Evolutionary conservation across 2,329 filamentous ascomycete species (phyloP).

Genomic region (Neurospora sp.): DNA sequence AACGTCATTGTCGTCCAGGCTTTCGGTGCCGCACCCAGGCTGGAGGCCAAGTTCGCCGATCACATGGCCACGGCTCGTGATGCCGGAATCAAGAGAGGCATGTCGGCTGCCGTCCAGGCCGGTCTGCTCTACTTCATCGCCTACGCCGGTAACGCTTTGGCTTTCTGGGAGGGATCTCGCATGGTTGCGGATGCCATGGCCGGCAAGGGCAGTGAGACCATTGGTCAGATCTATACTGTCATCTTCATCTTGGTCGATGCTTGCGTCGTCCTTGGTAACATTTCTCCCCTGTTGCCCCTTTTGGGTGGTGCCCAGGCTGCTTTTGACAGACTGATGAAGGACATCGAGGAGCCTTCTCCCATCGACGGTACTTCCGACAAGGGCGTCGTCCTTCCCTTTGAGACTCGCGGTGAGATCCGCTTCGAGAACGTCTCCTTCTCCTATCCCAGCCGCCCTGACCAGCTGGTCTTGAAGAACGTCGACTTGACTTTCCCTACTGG

Average conservation of each 20-base stretch:
- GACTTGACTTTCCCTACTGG: constrained; percentile 28
- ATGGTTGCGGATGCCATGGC: constrained; percentile 28
- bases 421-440: constrained; percentile 34
- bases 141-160: constrained; percentile 55
- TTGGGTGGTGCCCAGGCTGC: constrained; percentile 48
- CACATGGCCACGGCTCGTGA: constrained; percentile 39
- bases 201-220: constrained; percentile 20
- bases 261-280: constrained; percentile 51
- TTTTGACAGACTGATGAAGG: constrained; percentile 46
- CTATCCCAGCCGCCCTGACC: constrained; percentile 33
- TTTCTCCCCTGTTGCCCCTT: constrained; percentile 52
- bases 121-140: constrained; percentile 58
- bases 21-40: constrained; percentile 46
- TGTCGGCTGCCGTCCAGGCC: constrained; percentile 45
- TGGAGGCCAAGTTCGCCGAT: constrained; percentile 49
- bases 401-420: constrained; percentile 35
- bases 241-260: constrained; percentile 45
- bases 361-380: constrained; percentile 33
- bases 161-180: constrained; percentile 57
- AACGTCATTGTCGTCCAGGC: constrained; percentile 54
- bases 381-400: constrained; percentile 33
- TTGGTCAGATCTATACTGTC: constrained; percentile 36
- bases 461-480: constrained; percentile 32
- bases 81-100: constrained; percentile 48
- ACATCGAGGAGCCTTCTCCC: constrained; percentile 40